Evolutionary conservation across 2,329 filamentous ascomycete species (phyloP).

Genomic region (Zymoseptoria brevis): DNA sequence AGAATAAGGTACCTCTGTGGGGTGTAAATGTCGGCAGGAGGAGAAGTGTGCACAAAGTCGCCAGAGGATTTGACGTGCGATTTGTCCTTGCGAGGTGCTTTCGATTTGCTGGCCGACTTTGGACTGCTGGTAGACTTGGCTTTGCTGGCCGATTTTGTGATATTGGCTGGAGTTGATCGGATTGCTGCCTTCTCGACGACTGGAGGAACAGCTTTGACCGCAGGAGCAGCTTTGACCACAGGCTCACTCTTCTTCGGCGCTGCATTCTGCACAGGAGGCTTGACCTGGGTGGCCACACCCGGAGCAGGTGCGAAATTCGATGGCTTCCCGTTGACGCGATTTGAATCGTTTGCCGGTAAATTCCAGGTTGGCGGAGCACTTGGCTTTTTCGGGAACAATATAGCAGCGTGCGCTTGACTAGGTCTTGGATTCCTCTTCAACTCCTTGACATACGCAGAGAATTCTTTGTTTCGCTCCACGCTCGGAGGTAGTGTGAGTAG

Average conservation of each 20-base stretch:
- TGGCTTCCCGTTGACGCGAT: neutral
- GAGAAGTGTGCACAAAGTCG: neutral
- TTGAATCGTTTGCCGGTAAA: neutral
- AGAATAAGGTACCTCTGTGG: constrained; percentile 1
- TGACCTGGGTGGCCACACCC: neutral
- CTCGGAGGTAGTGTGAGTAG: neutral
- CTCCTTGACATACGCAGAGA: neutral
- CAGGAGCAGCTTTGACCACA: neutral
- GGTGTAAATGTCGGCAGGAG: neutral
- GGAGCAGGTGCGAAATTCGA: neutral
- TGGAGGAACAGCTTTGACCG: neutral
- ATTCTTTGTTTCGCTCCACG: neutral
- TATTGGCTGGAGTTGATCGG: neutral
- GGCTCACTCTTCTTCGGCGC: neutral
- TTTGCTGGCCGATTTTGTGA: neutral
- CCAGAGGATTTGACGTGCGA: neutral
- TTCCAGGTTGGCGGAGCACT: neutral
- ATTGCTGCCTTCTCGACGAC: neutral
- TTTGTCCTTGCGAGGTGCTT: neutral
- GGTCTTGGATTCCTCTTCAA: neutral
- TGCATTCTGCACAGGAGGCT: neutral
- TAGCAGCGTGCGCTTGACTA: neutral
- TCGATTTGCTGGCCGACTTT: neutral
- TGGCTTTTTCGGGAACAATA: neutral
- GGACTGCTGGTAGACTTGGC: neutral